phyloP scores from a whole-genome alignment of 192 early-diverging fungal species.

The Ambispora gerdemannii region DNA sequence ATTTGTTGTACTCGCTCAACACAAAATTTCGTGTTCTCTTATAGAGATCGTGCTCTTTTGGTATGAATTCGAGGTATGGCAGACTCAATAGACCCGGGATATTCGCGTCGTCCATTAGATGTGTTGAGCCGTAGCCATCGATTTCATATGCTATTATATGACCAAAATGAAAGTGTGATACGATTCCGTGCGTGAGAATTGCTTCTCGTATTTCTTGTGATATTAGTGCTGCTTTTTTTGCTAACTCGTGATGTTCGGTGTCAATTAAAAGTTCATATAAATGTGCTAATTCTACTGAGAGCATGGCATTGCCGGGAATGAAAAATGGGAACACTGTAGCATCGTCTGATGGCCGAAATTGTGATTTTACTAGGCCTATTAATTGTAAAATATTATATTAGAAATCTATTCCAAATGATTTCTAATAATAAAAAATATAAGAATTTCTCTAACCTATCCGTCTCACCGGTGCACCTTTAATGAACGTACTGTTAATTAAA shows the following conservation, averaged over 20 bases:
- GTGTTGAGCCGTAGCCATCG: conserved; percentile 63
- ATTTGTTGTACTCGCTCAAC: conserved; percentile 62
- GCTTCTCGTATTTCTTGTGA: conserved; percentile 50
- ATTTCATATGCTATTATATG: conserved; percentile 65
- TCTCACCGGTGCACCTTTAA: conserved; percentile 1
- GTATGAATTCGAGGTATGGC: conserved; percentile 59
- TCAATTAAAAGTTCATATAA: conserved; percentile 43
- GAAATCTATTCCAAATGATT: no score
- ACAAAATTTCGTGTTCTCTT: conserved; percentile 54
- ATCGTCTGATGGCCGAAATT: conserved; percentile 63
- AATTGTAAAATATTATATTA: no score
- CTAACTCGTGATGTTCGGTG: conserved; percentile 35
- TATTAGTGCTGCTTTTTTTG: conserved; percentile 40
- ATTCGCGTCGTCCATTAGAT: conserved; percentile 73
- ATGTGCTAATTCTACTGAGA: conserved; percentile 53
- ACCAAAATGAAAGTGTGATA: conserved; percentile 51
- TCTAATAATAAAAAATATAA: no score
- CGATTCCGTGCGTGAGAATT: conserved; percentile 48
- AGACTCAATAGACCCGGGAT: conserved; percentile 60
- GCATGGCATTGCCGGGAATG: conserved; percentile 61
- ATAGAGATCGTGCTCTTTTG: conserved; percentile 49
- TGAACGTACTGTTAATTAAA: not conserved
- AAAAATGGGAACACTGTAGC: conserved; percentile 53
- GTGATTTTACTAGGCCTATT: conserved; percentile 44
- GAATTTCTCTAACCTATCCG: not conserved